Conservation (phyloP, 2,329 filamentous ascomycete species). For the Chrysoporthe puriensis region DNA sequence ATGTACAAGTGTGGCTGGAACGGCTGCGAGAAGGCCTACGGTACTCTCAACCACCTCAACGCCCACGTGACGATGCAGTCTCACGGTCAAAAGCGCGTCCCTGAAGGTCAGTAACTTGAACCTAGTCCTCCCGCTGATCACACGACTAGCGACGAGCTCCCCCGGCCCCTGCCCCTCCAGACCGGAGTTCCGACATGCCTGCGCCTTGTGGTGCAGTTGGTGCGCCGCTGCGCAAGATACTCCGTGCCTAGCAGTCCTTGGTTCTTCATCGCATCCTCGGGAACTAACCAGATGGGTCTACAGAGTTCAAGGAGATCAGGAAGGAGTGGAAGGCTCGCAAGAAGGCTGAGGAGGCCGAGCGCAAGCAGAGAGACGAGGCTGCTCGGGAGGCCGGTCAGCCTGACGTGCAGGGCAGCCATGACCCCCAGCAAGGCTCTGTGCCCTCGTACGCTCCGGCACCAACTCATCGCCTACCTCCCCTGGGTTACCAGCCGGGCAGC, state of each 20-base stretch:
- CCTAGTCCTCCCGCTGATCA: not conserved
- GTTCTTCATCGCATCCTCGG: conserved; percentile 21
- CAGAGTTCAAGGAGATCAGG: conserved; percentile 98
- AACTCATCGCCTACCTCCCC: conserved; percentile 70
- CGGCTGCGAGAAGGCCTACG: conserved; percentile 97
- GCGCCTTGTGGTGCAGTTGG: not conserved
- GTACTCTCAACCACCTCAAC: conserved; percentile 95
- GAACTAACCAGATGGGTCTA: conserved; percentile 35
- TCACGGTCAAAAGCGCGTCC: conserved; percentile 90
- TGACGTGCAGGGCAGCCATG: conserved; percentile 58
- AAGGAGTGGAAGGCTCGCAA: conserved; percentile 99
- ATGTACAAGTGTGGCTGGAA: conserved; percentile 99
- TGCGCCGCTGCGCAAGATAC: conserved; percentile 2
- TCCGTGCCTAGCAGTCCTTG: not conserved
- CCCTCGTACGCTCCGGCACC: conserved; percentile 62
- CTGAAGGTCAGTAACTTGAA: conserved; percentile 76
- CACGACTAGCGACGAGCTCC: not conserved
- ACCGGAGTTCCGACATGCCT: too few species aligned
- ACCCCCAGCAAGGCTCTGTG: conserved; percentile 55
- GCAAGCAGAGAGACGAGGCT: conserved; percentile 84
- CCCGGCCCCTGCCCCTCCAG: not conserved
- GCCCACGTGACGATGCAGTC: conserved; percentile 99
- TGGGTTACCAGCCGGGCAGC: conserved; percentile 70
- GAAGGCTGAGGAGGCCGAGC: conserved; percentile 93
- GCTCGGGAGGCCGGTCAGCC: conserved; percentile 33